Evolutionary conservation across 345 rosid genomes (phyloP).

Genomic region (Rhodomyrtus tomentosa): DNA sequence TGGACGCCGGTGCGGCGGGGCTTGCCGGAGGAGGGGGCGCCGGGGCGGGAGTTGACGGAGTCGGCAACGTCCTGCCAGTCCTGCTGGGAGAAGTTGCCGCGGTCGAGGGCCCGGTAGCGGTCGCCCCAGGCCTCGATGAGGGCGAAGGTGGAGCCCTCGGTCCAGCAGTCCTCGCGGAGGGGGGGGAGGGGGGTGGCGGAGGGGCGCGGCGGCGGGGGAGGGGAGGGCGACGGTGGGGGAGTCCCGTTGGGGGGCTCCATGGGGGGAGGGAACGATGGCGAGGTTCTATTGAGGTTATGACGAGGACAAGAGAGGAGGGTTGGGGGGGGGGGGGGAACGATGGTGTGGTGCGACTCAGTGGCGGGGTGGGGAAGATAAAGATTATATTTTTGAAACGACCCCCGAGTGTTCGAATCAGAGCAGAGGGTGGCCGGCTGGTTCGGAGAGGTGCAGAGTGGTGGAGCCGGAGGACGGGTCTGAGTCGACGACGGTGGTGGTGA

Average conservation of each 20-base stretch:
- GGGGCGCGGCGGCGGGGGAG: background rate
- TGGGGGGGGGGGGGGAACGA: background rate
- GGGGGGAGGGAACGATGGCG: background rate
- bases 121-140: conserved; percentile 85
- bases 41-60: conserved; percentile 30
- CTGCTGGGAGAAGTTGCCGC: conserved; percentile 72
- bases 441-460: background rate
- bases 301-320: background rate
- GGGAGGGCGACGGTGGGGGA: background rate
- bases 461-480: background rate
- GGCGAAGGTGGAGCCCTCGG: conserved; percentile 62
- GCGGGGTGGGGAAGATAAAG: background rate
- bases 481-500: background rate
- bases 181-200: conserved; percentile 12
- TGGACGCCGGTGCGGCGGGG: conserved; percentile 37
- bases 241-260: background rate
- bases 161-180: conserved; percentile 91
- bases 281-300: background rate
- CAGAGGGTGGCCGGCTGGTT: background rate
- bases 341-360: background rate
- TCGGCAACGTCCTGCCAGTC: conserved; percentile 48
- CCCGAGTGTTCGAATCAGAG: background rate
- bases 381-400: background rate
- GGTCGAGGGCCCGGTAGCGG: conserved; percentile 59
- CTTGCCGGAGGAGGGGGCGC: background rate